Evolutionary conservation across 176 grass and related monocot genomes (phyloP), one percentile per base, ranked within the genome.

Genomic region (Ananas comosus): DNA sequence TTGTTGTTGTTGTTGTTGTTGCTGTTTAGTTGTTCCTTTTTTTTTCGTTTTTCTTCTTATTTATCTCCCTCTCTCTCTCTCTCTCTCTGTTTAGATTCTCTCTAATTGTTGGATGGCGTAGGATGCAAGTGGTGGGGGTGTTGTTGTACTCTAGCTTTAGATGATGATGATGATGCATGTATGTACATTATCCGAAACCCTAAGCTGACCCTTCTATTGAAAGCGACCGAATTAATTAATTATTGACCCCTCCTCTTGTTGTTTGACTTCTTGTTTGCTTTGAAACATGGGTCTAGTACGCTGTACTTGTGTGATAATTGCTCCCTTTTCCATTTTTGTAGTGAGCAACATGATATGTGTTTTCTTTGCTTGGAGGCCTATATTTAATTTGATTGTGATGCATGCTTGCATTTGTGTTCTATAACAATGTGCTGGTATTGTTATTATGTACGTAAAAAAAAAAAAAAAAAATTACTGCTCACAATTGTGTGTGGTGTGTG

Each of bases 71-170:
- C 6, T 56, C 53, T 10, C 16, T 63, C 11, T 48, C n/a, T 56
- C 23, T 63, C 23, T 10, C 16, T 63, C 11, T 48, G 33, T 19
- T n/a, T 22, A 61, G 56, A 61, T 67, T 6, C 13, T 67, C 33
- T 49, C 65, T 67, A 49, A 67, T 67, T 67, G 28, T 17, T 67
- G 64, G 65, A 48, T 67, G 27, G 27, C 16, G 27, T 67, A 67
- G 65, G 65, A 49, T 29, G 47, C 74, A 64, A 14, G 64, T 85
- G 64, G 33, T 17, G 27, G 24, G 56, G 56, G 21, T 61, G 17
- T 61, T 48, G 72, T 28, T 88, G 74, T 83, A 79, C 59, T 64
- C 67, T 87, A 71, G 75, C 85, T 68, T 64, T n/a, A 7, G 67
- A 71, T 52, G 53, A 66, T 24, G 71, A 51, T 42, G 33, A 42